Evolutionary conservation across 192 early-diverging fungal species (phyloP).

Genomic region (Physocladia obscura): DNA sequence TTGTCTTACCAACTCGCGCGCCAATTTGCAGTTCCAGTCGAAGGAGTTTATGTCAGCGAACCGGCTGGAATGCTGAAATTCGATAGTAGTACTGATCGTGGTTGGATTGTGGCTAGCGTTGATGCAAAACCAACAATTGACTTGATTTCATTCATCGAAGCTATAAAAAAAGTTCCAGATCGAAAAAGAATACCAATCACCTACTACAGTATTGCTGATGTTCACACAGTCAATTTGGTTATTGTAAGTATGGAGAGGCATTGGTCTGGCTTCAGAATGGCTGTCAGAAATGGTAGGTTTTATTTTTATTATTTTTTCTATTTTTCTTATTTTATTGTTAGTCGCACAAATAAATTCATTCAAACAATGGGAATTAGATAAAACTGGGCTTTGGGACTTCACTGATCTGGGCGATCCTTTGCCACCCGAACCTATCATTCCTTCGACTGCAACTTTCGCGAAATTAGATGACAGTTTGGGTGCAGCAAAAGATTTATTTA

Average conservation of each 20-base stretch:
- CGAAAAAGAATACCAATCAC: conserved; percentile 75
- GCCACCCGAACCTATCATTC: conserved; percentile 56
- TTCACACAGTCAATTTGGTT: conserved; percentile 76
- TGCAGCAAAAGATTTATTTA: conserved; percentile 71
- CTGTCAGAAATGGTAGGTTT: conserved; percentile 61
- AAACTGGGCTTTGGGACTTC: conserved; percentile 81
- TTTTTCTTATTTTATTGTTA: neutral
- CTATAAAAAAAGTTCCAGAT: conserved; percentile 72
- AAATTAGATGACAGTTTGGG: conserved; percentile 70
- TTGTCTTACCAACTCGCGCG: conserved; percentile 55
- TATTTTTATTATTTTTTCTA: neutral
- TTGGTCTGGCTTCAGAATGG: conserved; percentile 81
- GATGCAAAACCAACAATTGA: conserved; percentile 71
- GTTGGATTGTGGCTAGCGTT: conserved; percentile 76
- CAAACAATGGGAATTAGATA: no score
- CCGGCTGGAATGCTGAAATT: conserved; percentile 66
- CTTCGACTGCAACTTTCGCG: conserved; percentile 72
- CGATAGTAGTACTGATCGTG: conserved; percentile 53
- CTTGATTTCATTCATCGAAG: conserved; percentile 75
- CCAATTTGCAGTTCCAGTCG: conserved; percentile 50
- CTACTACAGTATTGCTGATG: conserved; percentile 78
- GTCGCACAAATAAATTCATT: no score
- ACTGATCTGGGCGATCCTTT: conserved; percentile 62
- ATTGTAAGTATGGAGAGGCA: conserved; percentile 86
- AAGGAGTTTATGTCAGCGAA: conserved; percentile 80